Evolutionary conservation across 768 basidiomycete genomes (phyloP), one percentile per base, ranked within the genome.

Genomic region (Agrocybe praecox): DNA sequence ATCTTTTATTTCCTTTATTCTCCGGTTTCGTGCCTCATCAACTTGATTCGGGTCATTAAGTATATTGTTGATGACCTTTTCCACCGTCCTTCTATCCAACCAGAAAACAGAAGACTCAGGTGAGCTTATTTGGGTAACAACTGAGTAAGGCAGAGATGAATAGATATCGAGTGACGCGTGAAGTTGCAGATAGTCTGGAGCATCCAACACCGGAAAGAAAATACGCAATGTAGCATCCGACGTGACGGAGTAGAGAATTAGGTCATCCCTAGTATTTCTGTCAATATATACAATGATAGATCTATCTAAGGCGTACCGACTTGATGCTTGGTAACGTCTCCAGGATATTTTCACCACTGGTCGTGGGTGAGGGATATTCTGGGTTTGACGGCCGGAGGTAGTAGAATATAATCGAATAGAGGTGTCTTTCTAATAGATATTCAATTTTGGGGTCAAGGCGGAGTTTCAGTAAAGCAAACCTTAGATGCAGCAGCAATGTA

Each of bases 121-220:
- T 26, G 73, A 64, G 57, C 71, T 61, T 5, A 71, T 65, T 51
- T 72, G 69, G 40, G 65, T 62, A 42, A 71, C 63, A 57, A 76
- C 55, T 33, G 74, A 71, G 57, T 76, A 71, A 53, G 81, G 71
- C 15, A 85, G 64, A 33, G 89, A 83, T n/a, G 86, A 84, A 62
- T 79, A 85, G 8, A 86, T 69, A 66, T 95, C 92, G 46, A 96
- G 68, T 2, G 90, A 81, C 7, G 88, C 84, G 66, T 94, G 93
- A 5, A 97, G 81, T 69, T 96, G 95, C 40, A 97, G 79, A 67
- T 85, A 82, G 59, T 87, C 85, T 12, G 94, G 93, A 15, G 87
- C 85, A 69, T 97, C 95, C 45, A 97, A 74, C 12, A 97, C 92
- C 6, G 95, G 92, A 32, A 91, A 75, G 70, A 92, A 96, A 65